phyloP scores from a whole-genome alignment of 352 stramenopile species.

The Phytopythium montanum region DNA sequence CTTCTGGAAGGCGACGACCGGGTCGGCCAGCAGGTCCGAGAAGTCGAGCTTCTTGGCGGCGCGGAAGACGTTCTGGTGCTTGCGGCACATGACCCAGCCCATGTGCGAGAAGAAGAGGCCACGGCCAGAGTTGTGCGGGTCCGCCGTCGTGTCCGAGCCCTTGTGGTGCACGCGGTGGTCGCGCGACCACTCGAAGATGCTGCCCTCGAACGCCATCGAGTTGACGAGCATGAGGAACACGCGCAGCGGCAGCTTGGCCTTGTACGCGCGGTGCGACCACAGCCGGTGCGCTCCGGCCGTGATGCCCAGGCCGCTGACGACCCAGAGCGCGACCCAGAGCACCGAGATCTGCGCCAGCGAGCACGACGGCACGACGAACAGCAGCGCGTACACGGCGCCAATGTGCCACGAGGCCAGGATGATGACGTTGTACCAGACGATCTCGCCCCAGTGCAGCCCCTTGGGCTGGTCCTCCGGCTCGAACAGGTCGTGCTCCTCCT shows the following conservation, averaged over 20 bases:
- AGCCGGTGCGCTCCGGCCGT: slow-evolving; percentile 96
- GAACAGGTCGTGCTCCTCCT: slow-evolving; percentile 41
- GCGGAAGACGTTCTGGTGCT: slow-evolving; percentile 88
- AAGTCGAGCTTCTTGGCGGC: slow-evolving; percentile 95
- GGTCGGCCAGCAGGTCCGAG: slow-evolving; percentile 92
- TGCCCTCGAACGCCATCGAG: slow-evolving; percentile 96
- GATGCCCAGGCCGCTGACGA: slow-evolving; percentile 93
- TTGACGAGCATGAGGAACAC: slow-evolving; percentile 98
- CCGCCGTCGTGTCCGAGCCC: slow-evolving; percentile 93
- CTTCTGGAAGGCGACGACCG: slow-evolving; percentile 96
- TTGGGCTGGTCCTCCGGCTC: slow-evolving; percentile 26
- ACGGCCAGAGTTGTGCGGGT: slow-evolving; percentile 95
- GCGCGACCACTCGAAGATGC: slow-evolving; percentile 98
- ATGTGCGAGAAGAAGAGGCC: slow-evolving; percentile 99
- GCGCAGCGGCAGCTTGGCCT: slow-evolving; percentile 87
- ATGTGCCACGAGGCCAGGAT: slow-evolving; percentile 65
- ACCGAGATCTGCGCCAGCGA: slow-evolving; percentile 43
- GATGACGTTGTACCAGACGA: slow-evolving; percentile 87
- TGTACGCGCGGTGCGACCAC: slow-evolving; percentile 97
- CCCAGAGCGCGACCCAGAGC: slow-evolving; percentile 66
- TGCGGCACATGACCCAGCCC: slow-evolving; percentile 98
- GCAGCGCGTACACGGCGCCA: slow-evolving; percentile 66
- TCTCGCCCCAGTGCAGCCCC: slow-evolving; percentile 56
- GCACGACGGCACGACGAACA: slow-evolving; percentile 51
- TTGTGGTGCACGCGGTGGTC: slow-evolving; percentile 99